Percentiles rank a stretch among this genome's conserved stretches.
phyloP scores from a whole-genome alignment of 148 eudicot genomes.

The Nepenthes mirabilis region DNA sequence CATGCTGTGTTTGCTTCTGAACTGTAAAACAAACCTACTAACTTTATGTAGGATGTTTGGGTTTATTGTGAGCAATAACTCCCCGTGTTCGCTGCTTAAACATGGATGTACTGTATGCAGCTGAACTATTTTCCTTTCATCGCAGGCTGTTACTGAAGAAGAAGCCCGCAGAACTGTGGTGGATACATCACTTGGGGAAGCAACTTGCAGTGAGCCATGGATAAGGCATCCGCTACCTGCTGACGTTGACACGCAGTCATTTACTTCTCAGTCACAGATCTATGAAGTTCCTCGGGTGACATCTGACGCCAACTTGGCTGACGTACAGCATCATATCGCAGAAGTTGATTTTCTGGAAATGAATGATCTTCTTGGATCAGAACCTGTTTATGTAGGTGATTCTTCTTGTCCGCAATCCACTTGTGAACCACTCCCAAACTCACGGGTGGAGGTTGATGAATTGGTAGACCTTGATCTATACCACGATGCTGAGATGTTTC shows the following conservation, averaged over 20 bases:
- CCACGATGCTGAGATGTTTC: slow-evolving; percentile 27
- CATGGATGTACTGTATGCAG: no score
- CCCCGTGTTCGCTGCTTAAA: no score
- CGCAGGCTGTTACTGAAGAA: slow-evolving; percentile 24
- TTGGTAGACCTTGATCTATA: slow-evolving; percentile 35
- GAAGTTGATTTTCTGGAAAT: slow-evolving; percentile 59
- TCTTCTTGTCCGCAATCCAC: slow-evolving; percentile 19
- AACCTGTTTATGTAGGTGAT: slow-evolving; percentile 26
- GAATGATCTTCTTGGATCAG: slow-evolving; percentile 60
- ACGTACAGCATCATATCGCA: slow-evolving; percentile 6
- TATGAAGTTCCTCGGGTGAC: slow-evolving; percentile 29
- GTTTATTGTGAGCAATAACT: no score
- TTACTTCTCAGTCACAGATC: slow-evolving; percentile 16
- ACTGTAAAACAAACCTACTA: no score
- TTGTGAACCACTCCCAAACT: slow-evolving; percentile 9
- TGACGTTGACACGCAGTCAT: slow-evolving; percentile 11
- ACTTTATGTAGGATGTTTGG: no score
- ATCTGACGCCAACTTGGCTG: slow-evolving; percentile 13
- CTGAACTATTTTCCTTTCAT: not conserved
- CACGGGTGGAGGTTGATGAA: slow-evolving; percentile 34
- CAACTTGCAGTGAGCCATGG: slow-evolving; percentile 7
- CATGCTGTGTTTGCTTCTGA: no score
- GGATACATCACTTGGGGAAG: slow-evolving; percentile 17
- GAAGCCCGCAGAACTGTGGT: slow-evolving; percentile 17
- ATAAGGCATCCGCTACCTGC: slow-evolving; percentile 7